phyloP scores from a whole-genome alignment of 129 eudicot species.

The Escallonia rubra region DNA sequence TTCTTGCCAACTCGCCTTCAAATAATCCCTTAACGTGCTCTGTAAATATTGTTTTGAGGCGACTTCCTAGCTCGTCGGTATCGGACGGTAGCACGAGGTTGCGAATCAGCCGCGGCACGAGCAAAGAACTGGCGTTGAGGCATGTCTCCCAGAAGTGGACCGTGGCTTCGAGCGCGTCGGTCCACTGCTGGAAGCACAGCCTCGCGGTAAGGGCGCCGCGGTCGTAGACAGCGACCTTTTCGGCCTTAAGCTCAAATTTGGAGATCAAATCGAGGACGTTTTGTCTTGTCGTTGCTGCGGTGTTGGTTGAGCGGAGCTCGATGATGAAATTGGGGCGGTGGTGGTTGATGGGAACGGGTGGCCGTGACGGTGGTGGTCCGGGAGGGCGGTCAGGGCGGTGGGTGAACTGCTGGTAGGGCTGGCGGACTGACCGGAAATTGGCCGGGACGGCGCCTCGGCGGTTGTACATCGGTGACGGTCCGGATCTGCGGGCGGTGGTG shows the following conservation, averaged over 20 bases:
- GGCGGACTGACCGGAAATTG: not conserved
- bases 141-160: slow-evolving; percentile 48
- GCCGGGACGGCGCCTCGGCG: slow-evolving; percentile 1
- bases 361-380: slow-evolving; percentile 14
- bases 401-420: slow-evolving; percentile 7
- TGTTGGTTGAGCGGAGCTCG: slow-evolving; percentile 28
- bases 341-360: not conserved
- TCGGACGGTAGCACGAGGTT: slow-evolving; percentile 55
- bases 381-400: slow-evolving; percentile 34
- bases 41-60: slow-evolving; percentile 39
- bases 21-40: slow-evolving; percentile 25
- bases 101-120: slow-evolving; percentile 31
- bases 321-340: slow-evolving; percentile 40
- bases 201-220: slow-evolving; percentile 14
- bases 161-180: slow-evolving; percentile 37
- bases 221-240: slow-evolving; percentile 1
- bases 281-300: not conserved
- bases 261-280: slow-evolving; percentile 32
- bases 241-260: slow-evolving; percentile 26
- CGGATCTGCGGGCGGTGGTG: not conserved
- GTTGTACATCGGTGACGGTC: not conserved
- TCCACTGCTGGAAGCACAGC: slow-evolving; percentile 54
- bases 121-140: slow-evolving; percentile 15
- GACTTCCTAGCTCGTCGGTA: slow-evolving; percentile 41
- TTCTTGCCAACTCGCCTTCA: slow-evolving; percentile 45